Conservation (phyloP, 805 yeast species). For the Metschnikowia kofuensis region DNA sequence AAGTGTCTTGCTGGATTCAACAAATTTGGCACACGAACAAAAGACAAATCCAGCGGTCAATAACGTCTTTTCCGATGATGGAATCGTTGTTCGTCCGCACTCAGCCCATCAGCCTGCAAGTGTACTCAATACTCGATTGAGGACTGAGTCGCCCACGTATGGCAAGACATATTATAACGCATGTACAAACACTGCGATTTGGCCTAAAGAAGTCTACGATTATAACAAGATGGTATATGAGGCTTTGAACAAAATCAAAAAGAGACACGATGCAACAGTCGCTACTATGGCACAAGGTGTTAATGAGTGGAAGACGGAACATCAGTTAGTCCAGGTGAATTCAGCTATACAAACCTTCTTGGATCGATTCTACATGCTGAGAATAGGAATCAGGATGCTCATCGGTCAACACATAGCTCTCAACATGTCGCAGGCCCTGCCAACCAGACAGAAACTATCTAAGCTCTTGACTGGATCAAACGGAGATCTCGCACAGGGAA, state of each 20-base stretch:
- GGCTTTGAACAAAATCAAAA: constrained; percentile 66
- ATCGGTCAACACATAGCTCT: constrained; percentile 93
- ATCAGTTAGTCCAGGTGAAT: constrained; percentile 52
- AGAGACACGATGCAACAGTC: constrained; percentile 88
- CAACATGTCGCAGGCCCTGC: constrained; percentile 57
- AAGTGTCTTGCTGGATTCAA: constrained; percentile 10
- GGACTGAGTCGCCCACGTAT: constrained; percentile 34
- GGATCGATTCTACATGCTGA: constrained; percentile 84
- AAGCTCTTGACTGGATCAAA: constrained; percentile 34
- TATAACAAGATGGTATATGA: constrained; percentile 69
- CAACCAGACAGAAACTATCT: constrained; percentile 36
- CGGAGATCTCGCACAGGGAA: constrained; percentile 10
- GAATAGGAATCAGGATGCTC: constrained; percentile 90
- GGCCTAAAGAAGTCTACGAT: constrained; percentile 72
- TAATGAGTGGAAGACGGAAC: constrained; percentile 74
- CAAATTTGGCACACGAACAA: constrained; percentile 31
- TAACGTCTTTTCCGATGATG: constrained; percentile 50
- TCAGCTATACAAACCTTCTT: constrained; percentile 75
- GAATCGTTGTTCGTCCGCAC: constrained; percentile 37
- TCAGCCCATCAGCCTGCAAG: constrained; percentile 11
- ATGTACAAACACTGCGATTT: constrained; percentile 52
- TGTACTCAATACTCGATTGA: constrained; percentile 5
- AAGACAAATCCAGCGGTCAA: constrained; percentile 35
- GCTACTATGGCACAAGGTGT: constrained; percentile 92
- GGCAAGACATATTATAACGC: constrained; percentile 50